Base-by-base conservation (phyloP, 352 stramenopile species). In the Pythium apleroticum region DNA sequence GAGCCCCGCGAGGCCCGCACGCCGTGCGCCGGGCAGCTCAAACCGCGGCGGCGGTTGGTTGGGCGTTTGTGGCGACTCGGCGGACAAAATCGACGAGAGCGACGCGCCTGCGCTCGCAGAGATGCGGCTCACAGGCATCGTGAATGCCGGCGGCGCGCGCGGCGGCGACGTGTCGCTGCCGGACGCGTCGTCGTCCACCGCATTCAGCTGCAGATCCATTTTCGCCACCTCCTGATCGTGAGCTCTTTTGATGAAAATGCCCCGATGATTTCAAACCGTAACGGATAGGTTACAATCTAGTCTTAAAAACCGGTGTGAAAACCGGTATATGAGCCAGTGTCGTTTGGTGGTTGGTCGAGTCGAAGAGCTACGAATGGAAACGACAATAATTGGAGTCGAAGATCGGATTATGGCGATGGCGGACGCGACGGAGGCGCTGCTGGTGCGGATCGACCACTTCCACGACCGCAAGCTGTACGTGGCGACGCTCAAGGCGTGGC, bases 361-460 rank as follows among this genome's bases (percentile, higher is more conserved):
- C 45, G 49, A 33, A 33, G 30, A 33, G 30, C 30, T 33, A 5
- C 30, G 5, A 31, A 27, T 33, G 12, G 17, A 58, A 20, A 17
- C 30, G 14, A 19, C 45, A 54, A 33, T 56, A 33, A 33, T 33
- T 33, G 10, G 5, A 10, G 30, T 5, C 1, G 30, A 39, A 24
- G 9, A 39, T 46, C 30, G 43, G 30, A 9, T 5, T 10, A 33
- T 31, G 43, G 5, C 43, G 19, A 46, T 46, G 14, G 24, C 8
- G n/a, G 37, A 35, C 7, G 33, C 19, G 9, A 77, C 89, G 77
- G 79, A 91, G 66, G 60, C 80, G 58, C 60, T 94, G 39, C 65
- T 90, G 33, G 52, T 94, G 25, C 80, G 86, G 27, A 81, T 94
- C 39, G 86, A 94, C 66, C 74, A 82, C 68, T 78, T 94, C 68